Conservation (phyloP, 1,284 basidiomycete genomes). For the Afroboletus lepidellus region DNA sequence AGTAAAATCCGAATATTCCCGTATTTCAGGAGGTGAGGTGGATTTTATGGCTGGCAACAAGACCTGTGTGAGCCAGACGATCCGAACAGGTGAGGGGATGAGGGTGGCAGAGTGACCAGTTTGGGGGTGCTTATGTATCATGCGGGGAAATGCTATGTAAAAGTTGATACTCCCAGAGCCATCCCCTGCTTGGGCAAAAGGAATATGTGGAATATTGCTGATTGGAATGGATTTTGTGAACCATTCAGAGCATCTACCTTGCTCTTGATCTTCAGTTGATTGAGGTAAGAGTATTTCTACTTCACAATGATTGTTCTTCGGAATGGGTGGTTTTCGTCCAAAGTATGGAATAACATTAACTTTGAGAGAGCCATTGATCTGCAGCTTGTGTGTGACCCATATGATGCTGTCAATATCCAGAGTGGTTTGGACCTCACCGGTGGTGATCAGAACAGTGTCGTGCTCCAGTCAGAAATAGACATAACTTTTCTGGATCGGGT, state of each 20-base stretch:
- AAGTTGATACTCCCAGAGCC: slow-evolving; percentile 7
- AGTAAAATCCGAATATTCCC: slow-evolving; percentile 7
- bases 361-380: not conserved
- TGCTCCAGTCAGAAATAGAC: slow-evolving; percentile 3
- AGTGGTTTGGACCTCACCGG: not conserved
- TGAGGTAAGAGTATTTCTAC: slow-evolving; percentile 10
- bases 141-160: slow-evolving; percentile 10
- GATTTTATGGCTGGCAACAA: slow-evolving; percentile 6
- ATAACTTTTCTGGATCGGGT: slow-evolving; percentile 1
- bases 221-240: slow-evolving; percentile 4
- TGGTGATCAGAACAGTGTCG: not conserved
- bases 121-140: slow-evolving; percentile 6
- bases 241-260: slow-evolving; percentile 1
- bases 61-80: slow-evolving; percentile 4
- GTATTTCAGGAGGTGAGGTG: slow-evolving; percentile 6
- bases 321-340: slow-evolving; percentile 4
- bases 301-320: slow-evolving; percentile 9
- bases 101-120: slow-evolving; percentile 1
- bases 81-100: not conserved
- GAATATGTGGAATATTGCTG: slow-evolving; percentile 7
- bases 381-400: slow-evolving; percentile 3
- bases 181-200: slow-evolving; percentile 3
- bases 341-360: slow-evolving; percentile 8
- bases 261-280: not conserved
- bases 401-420: slow-evolving; percentile 14